These are phyloP conservation scores for Cyberlindnera americana DNA, from an alignment of 805 yeast genomes.

Conservation along the genomic window DNA sequence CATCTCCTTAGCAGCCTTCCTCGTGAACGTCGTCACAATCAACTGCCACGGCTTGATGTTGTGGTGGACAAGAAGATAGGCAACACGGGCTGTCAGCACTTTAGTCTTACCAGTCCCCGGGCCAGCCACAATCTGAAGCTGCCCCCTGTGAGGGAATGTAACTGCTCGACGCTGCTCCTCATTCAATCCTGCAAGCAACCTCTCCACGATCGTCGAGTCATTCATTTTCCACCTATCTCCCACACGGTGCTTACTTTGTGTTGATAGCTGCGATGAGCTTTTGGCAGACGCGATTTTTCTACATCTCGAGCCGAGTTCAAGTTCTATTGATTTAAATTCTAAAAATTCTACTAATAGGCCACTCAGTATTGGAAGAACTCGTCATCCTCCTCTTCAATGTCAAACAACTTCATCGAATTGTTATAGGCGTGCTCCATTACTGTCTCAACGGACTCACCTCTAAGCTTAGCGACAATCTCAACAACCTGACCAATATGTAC, in stretches of 20 bases:
- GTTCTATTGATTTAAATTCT: no score
- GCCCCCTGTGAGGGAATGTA: conserved; percentile 35
- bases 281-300: no score
- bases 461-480: conserved; percentile 53
- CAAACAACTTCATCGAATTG: conserved; percentile 48
- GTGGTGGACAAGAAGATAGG: conserved; percentile 53
- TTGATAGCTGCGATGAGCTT: no score
- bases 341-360: no score
- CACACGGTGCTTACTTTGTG: no score
- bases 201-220: neutral
- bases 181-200: conserved; percentile 30
- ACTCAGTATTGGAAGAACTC: conserved; percentile 16
- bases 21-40: conserved; percentile 89
- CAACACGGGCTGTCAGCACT: conserved; percentile 77
- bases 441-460: conserved; percentile 37
- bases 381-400: conserved; percentile 24
- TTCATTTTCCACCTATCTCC: neutral
- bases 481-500: conserved; percentile 82
- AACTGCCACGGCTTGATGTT: conserved; percentile 57
- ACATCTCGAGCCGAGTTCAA: no score
- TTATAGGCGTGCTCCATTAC: conserved; percentile 49
- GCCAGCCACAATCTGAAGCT: conserved; percentile 56
- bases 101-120: conserved; percentile 75
- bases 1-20: conserved; percentile 89
- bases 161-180: conserved; percentile 44